These are phyloP conservation scores for Lactuca saligna DNA, from an alignment of 129 eudicot genomes.

Conservation along the genomic window DNA sequence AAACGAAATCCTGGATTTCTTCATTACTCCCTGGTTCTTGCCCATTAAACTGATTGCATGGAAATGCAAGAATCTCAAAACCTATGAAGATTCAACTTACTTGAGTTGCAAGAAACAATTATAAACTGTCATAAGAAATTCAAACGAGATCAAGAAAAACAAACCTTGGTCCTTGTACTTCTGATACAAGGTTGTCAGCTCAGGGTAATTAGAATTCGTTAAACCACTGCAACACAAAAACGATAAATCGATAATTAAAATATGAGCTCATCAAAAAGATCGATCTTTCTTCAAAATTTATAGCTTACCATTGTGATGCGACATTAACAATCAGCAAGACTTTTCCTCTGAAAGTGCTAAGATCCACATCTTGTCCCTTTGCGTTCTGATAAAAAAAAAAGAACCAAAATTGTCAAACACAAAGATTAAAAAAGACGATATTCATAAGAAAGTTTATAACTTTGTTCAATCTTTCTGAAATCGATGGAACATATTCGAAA, in stretches of 20 bases:
- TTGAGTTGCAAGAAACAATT: not conserved
- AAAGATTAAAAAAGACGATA: not conserved
- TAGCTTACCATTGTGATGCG: constrained; percentile 85
- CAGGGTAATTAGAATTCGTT: constrained; percentile 80
- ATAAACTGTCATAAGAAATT: not conserved
- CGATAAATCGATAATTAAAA: not conserved
- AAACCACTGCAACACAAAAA: constrained; percentile 63
- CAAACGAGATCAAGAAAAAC: not conserved
- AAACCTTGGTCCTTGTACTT: constrained; percentile 89
- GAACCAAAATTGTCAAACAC: not conserved
- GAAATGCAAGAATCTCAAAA: constrained; percentile 88
- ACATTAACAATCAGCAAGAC: constrained; percentile 90
- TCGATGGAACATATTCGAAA: not conserved
- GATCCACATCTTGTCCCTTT: constrained; percentile 80
- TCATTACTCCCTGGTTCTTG: constrained; percentile 95
- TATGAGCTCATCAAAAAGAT: too few relatives aligned
- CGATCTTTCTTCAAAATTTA: too few relatives aligned
- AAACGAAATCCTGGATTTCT: constrained; percentile 75
- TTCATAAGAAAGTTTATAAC: too few relatives aligned
- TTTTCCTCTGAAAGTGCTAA: constrained; percentile 82
- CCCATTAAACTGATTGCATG: constrained; percentile 90
- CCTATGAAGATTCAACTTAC: constrained; percentile 41
- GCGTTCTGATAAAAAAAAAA: constrained; percentile 61
- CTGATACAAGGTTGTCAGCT: constrained; percentile 70
- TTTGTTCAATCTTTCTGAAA: too few relatives aligned